Conservation (phyloP, 2,329 filamentous ascomycete genomes). For the Aphanocladium album region DNA sequence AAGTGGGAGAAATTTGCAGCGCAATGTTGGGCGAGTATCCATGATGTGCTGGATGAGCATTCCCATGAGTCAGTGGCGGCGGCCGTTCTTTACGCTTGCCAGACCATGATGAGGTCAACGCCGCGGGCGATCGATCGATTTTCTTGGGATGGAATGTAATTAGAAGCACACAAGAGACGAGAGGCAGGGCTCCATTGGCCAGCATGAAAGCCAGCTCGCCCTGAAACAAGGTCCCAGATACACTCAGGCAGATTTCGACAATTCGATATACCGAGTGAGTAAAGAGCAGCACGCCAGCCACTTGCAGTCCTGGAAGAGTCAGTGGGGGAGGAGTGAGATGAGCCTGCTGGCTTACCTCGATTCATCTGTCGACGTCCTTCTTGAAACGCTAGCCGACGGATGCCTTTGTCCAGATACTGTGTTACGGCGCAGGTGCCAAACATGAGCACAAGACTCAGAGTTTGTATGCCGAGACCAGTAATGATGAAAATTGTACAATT, state of each 20-base stretch:
- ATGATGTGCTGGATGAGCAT: neutral
- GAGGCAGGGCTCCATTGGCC: neutral
- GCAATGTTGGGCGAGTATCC: neutral
- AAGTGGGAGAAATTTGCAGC: neutral
- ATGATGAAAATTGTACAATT: neutral
- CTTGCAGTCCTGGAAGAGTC: neutral
- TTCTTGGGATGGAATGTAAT: neutral
- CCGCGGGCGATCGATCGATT: neutral
- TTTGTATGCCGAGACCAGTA: neutral
- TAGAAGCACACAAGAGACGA: neutral
- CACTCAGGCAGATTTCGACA: neutral
- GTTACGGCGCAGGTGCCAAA: neutral
- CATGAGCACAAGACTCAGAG: neutral
- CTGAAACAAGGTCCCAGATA: neutral
- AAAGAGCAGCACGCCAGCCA: neutral
- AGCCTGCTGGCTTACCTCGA: neutral
- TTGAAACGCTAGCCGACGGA: neutral
- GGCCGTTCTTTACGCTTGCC: neutral
- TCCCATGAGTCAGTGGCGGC: neutral
- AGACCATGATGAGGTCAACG: neutral
- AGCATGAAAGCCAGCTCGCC: conserved; percentile 6
- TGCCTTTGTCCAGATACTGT: neutral
- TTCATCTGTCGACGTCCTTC: too few relatives aligned
- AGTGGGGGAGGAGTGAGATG: neutral
- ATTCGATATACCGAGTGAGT: conserved; percentile 2